These are phyloP conservation scores for Tolypocladium guangdongense DNA, from an alignment of 2,329 filamentous ascomycete genomes.

Conservation along the genomic window DNA sequence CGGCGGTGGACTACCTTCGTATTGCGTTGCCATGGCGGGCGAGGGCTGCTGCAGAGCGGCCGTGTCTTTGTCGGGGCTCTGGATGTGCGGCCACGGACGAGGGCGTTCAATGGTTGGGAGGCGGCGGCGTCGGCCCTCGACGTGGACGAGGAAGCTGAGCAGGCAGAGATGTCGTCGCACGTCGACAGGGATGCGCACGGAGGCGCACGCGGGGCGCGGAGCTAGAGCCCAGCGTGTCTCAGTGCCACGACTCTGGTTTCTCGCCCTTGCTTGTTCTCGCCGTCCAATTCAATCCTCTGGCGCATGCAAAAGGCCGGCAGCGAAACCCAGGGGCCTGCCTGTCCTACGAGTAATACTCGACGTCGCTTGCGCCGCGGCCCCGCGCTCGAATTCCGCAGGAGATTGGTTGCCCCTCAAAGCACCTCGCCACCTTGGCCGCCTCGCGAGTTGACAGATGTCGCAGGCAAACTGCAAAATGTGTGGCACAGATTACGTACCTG, in stretches of 20 bases:
- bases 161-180: constrained; percentile 7
- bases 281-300: too few species aligned
- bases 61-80: neutral
- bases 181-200: neutral
- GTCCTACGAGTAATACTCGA: too few species aligned
- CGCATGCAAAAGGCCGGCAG: too few species aligned
- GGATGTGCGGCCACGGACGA: neutral
- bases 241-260: too few species aligned
- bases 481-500: too few species aligned
- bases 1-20: constrained; percentile 33
- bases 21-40: constrained; percentile 41
- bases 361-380: too few species aligned
- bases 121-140: neutral
- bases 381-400: too few species aligned
- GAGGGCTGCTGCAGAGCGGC: neutral
- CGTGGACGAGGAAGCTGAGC: neutral
- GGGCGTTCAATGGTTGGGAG: neutral
- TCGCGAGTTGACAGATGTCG: neutral
- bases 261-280: too few species aligned
- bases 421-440: neutral
- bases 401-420: neutral
- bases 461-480: neutral
- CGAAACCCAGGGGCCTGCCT: too few species aligned
- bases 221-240: neutral
- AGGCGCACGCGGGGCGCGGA: neutral